Evolutionary conservation across 2,329 filamentous ascomycete genomes (phyloP).

Genomic region (Rhynchosporium graminicola): DNA sequence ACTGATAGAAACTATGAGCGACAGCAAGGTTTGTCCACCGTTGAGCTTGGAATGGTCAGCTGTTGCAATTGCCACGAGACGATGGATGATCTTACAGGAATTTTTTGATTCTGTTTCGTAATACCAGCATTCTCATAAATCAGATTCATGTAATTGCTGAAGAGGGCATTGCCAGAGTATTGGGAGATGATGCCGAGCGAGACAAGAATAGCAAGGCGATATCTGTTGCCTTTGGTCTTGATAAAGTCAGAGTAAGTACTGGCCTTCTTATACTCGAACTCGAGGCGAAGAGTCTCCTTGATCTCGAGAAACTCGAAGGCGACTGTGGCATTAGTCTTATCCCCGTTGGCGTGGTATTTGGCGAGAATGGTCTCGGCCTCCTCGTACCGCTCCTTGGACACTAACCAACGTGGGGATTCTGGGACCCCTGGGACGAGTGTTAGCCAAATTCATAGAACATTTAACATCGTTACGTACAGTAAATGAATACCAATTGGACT

Average conservation of each 20-base stretch:
- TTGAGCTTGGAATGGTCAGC: constrained; percentile 31
- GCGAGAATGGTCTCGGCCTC: constrained; percentile 55
- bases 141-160: constrained; percentile 66
- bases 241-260: constrained; percentile 55
- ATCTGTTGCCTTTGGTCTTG: constrained; percentile 61
- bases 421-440: constrained; percentile 45
- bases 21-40: constrained; percentile 40
- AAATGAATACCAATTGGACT: constrained; percentile 66
- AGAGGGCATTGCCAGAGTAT: constrained; percentile 67
- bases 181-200: constrained; percentile 68
- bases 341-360: constrained; percentile 58
- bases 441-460: not conserved
- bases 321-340: constrained; percentile 50
- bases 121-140: constrained; percentile 65
- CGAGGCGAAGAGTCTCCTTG: constrained; percentile 36
- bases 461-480: constrained; percentile 41
- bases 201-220: constrained; percentile 61
- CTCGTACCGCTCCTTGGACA: constrained; percentile 54
- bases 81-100: constrained; percentile 46
- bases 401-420: constrained; percentile 63
- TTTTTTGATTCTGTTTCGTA: constrained; percentile 38
- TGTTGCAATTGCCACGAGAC: not conserved
- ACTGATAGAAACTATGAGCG: constrained; percentile 57
- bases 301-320: constrained; percentile 46
- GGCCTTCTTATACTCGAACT: constrained; percentile 45